These are phyloP conservation scores for Cordia subcordata DNA, from an alignment of 257 asterid genomes.

Conservation along the genomic window DNA sequence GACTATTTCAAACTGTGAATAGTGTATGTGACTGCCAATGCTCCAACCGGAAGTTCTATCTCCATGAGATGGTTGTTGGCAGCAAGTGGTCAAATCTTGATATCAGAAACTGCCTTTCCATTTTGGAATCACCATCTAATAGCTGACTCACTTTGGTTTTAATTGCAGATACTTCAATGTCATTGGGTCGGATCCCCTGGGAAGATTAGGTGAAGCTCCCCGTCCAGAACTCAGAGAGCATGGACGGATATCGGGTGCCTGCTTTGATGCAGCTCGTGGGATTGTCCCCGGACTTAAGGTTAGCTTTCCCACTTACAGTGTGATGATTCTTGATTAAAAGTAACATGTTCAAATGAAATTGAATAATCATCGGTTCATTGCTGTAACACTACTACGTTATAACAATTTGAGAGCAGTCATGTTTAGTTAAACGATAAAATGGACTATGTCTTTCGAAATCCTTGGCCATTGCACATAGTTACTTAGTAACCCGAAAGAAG, in stretches of 20 bases:
- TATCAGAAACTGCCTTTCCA: not conserved
- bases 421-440: too few relatives aligned
- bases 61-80: too few relatives aligned
- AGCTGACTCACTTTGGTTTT: constrained; percentile 4
- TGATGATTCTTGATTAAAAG: not conserved
- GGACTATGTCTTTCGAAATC: too few relatives aligned
- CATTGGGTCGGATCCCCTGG: constrained; percentile 79
- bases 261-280: constrained; percentile 94
- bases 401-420: too few relatives aligned
- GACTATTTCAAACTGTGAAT: too few relatives aligned
- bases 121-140: constrained; percentile 2
- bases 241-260: constrained; percentile 91
- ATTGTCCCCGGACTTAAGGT: constrained; percentile 83
- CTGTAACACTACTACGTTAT: too few relatives aligned
- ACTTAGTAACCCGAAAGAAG: too few relatives aligned
- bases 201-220: constrained; percentile 96
- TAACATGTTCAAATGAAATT: not conserved
- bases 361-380: too few relatives aligned
- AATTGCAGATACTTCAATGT: constrained; percentile 42
- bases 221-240: constrained; percentile 87
- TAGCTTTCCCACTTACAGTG: constrained; percentile 3
- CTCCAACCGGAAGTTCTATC: too few relatives aligned
- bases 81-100: too few relatives aligned
- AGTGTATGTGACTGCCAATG: too few relatives aligned
- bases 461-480: too few relatives aligned